Percentiles rank a stretch among this genome's conserved stretches.
These are phyloP conservation scores for Coniochaeta sp. DNA, from an alignment of 2,329 filamentous ascomycete species.

Conservation along the genomic window DNA sequence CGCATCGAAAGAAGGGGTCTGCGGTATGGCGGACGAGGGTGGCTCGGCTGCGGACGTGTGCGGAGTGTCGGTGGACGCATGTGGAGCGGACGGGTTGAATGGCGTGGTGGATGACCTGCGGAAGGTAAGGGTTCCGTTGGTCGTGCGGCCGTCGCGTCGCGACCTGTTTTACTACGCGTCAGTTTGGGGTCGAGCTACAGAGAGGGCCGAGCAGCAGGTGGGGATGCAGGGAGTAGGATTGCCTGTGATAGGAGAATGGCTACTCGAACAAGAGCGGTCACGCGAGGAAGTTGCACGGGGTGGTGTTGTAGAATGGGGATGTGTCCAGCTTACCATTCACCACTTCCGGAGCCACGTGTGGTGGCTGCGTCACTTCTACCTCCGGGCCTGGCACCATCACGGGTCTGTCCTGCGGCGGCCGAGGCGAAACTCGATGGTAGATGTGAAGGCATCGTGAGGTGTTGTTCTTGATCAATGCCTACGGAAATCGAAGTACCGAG, in stretches of 20 bases:
- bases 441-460: constrained; percentile 55
- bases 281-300: not conserved
- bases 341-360: constrained; percentile 47
- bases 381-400: constrained; percentile 42
- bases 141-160: constrained; percentile 48
- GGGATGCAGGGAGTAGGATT: not conserved
- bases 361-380: constrained; percentile 44
- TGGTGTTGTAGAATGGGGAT: not conserved
- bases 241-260: not conserved
- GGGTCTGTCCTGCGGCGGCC: constrained; percentile 69
- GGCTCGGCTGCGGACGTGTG: constrained; percentile 22
- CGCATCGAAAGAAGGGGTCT: constrained; percentile 27
- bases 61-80: constrained; percentile 20
- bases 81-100: constrained; percentile 21
- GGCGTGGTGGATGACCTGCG: constrained; percentile 56
- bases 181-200: not conserved
- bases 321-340: constrained; percentile 60
- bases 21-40: not conserved
- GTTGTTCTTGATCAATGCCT: not conserved
- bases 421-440: constrained; percentile 79
- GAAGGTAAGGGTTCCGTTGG: constrained; percentile 58
- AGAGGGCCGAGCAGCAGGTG: not conserved
- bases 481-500: not conserved
- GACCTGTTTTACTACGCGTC: constrained; percentile 33
- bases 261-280: not conserved